A percentile compares a stretch with the other conserved stretches of the same genome.
phyloP scores from a whole-genome alignment of 257 asterid species.

The Salvia rosmarinus region DNA sequence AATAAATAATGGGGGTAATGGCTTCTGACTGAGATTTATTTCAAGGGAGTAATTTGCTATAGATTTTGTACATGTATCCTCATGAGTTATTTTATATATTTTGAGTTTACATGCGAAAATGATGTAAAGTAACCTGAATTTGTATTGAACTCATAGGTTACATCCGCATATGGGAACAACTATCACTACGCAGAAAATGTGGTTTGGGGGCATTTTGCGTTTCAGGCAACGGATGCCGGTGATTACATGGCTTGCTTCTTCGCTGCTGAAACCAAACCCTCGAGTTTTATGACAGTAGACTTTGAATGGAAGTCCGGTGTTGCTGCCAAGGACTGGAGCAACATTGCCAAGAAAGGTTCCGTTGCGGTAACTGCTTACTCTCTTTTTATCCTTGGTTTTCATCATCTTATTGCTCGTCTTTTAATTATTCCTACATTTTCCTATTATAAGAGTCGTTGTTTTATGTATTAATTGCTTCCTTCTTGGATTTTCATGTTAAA shows the following conservation, averaged over 20 bases:
- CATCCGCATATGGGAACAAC: conserved; percentile 68
- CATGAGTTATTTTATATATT: too few relatives aligned
- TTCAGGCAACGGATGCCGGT: conserved; percentile 71
- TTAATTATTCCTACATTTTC: not conserved
- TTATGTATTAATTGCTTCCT: not conserved
- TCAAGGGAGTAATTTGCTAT: too few relatives aligned
- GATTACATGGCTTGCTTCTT: conserved; percentile 89
- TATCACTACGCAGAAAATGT: conserved; percentile 74
- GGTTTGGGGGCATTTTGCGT: conserved; percentile 68
- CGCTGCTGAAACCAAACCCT: conserved; percentile 64
- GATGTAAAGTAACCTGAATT: not conserved
- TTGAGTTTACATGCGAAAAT: too few relatives aligned
- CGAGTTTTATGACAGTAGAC: conserved; percentile 61
- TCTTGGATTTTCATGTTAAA: not conserved
- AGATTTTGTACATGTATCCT: too few relatives aligned
- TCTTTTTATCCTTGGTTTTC: too few relatives aligned
- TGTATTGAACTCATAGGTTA: conserved; percentile 51
- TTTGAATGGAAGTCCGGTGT: conserved; percentile 92
- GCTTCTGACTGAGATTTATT: too few relatives aligned
- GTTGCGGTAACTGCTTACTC: conserved; percentile 54
- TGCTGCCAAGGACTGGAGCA: conserved; percentile 84
- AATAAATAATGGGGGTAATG: too few relatives aligned
- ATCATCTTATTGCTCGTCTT: not conserved
- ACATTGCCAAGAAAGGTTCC: conserved; percentile 85
- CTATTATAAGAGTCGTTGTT: not conserved